phyloP scores from a whole-genome alignment of 2,329 filamentous ascomycete genomes.

The Emericellopsis cladophorae region DNA sequence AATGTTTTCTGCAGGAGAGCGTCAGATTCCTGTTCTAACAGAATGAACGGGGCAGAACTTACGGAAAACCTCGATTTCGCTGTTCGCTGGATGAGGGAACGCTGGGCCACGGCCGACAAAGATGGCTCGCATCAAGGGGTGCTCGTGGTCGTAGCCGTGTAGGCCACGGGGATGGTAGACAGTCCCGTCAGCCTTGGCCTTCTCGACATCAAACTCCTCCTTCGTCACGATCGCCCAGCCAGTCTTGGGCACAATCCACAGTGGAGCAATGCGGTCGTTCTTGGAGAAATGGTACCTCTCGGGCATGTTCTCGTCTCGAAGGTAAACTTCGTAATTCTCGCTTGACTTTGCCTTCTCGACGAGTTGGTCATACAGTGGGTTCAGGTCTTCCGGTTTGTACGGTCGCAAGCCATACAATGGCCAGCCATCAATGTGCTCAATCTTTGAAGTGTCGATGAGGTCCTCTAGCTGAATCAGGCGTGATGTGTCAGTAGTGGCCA shows the following conservation, averaged over 20 bases:
- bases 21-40: background rate
- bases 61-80: constrained; percentile 71
- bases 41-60: constrained; percentile 27
- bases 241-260: constrained; percentile 87
- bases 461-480: constrained; percentile 85
- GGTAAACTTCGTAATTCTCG: constrained; percentile 73
- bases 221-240: constrained; percentile 86
- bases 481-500: constrained; percentile 80
- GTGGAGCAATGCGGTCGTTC: constrained; percentile 79
- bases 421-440: constrained; percentile 88
- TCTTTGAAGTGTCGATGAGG: constrained; percentile 61
- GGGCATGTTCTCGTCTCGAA: constrained; percentile 80
- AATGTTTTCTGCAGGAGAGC: constrained; percentile 56
- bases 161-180: constrained; percentile 73
- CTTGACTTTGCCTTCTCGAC: constrained; percentile 44
- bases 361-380: constrained; percentile 51
- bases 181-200: constrained; percentile 48
- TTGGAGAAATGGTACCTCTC: constrained; percentile 81
- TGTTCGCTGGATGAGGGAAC: constrained; percentile 77
- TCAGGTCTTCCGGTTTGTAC: constrained; percentile 55
- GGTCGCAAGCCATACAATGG: constrained; percentile 81
- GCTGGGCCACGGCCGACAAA: constrained; percentile 87
- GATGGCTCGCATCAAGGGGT: constrained; percentile 91
- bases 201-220: constrained; percentile 59
- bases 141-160: constrained; percentile 90